Evolutionary conservation across 176 grass and related monocot genomes (phyloP), one percentile per base, ranked within the genome.

Genomic region (Ampelocalamus luodianensis): DNA sequence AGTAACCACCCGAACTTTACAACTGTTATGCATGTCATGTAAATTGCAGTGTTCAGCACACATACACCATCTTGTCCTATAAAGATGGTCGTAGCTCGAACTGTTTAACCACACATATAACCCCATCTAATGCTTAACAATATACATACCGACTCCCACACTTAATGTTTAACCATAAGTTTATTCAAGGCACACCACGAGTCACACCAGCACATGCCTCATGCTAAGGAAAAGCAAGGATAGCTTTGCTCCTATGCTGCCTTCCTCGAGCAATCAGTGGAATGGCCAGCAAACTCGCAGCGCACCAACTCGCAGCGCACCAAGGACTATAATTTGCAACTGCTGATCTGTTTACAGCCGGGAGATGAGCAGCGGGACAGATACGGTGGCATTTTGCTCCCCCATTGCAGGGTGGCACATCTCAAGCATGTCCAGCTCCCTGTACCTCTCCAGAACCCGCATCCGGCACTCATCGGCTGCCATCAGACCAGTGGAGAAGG

Each of bases 401-500:
- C 76, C 93, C 87, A 89, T 93, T 17, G 83, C 87, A 79, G 93
- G 89, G 51, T 95, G 91, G 81, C 87, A 85, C 86, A 91, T 89
- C 86, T 98, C 91, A 61, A 92, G 63, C 82, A 83, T 85, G 65
- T 91, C 89, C 29, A 96, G 66, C 46, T 96, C 88, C 78, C 96
- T 91, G 11, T 91, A 99, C 70, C 87, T 91, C 86, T 99, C 96
- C 45, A 99, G 71, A 11, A 99, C 96, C 27, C 97, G 84, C 92
- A 96, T 94, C 62, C 82, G 81, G 82, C 91, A 96, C 77, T 99
- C 97, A 63, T 99, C 97, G 5, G 97, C 97, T 13, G 97, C 93
- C 91, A 83, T 96, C 61, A 92, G 18, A 2, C 97, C 97, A 2
- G 97, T 99, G 70, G 97, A 99, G 87, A 88, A 99, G 34, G 97